Evolutionary conservation across 768 basidiomycete species (phyloP).

Genomic region (Amanita muscaria): DNA sequence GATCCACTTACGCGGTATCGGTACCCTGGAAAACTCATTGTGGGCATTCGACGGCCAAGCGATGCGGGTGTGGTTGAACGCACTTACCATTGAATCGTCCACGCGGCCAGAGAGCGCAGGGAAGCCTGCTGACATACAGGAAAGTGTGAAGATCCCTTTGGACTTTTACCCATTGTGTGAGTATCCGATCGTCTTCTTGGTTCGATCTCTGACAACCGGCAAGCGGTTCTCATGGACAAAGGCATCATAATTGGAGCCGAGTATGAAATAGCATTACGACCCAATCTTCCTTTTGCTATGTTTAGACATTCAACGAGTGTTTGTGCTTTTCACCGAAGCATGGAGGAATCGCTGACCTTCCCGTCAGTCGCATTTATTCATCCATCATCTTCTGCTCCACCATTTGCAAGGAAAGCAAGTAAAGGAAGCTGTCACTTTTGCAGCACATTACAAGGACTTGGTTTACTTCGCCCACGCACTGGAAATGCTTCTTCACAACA

Average conservation of each 20-base stretch:
- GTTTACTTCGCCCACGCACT: conserved; percentile 92
- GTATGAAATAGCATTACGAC: conserved; percentile 69
- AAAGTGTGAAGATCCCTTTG: conserved; percentile 86
- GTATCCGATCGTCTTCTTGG: conserved; percentile 19
- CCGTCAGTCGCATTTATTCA: conserved; percentile 79
- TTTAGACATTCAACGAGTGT: conserved; percentile 90
- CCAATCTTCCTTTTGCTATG: conserved; percentile 78
- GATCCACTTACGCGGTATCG: conserved; percentile 94
- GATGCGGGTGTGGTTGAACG: conserved; percentile 93
- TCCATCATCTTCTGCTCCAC: conserved; percentile 83
- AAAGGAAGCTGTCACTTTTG: conserved; percentile 77
- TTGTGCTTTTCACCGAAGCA: conserved; percentile 3
- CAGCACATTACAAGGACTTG: conserved; percentile 76
- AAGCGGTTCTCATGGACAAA: conserved; percentile 98
- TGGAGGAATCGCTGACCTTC: not conserved
- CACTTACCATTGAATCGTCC: conserved; percentile 75
- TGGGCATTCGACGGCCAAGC: conserved; percentile 94
- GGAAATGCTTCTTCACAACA: conserved; percentile 89
- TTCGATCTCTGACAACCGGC: not conserved
- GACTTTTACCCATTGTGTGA: conserved; percentile 95
- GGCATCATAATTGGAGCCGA: conserved; percentile 97
- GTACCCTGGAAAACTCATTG: conserved; percentile 88
- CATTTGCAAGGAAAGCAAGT: conserved; percentile 61
- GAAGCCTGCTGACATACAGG: conserved; percentile 54
- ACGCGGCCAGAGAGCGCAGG: conserved; percentile 27